These are phyloP conservation scores for Globisporangium okanoganense DNA, from an alignment of 352 stramenopile genomes.

Conservation along the genomic window DNA sequence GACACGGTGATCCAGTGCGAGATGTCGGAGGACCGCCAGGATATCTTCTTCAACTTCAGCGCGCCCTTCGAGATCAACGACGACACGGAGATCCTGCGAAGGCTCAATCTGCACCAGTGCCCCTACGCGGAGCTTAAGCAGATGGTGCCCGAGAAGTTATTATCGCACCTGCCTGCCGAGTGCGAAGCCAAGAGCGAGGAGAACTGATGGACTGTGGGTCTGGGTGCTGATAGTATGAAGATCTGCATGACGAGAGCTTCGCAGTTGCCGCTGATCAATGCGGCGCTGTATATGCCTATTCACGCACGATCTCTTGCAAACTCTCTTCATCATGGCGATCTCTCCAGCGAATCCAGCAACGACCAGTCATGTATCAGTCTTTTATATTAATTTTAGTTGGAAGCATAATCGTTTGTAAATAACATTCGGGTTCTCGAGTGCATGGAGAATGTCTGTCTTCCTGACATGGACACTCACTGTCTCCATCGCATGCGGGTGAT, in stretches of 20 bases:
- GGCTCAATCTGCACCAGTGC: slow-evolving; percentile 88
- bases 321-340: too few species aligned
- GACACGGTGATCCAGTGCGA: slow-evolving; percentile 96
- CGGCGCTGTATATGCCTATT: too few species aligned
- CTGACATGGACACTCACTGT: not conserved
- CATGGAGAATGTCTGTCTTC: too few species aligned
- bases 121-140: slow-evolving; percentile 58
- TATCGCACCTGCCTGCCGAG: slow-evolving; percentile 73
- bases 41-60: slow-evolving; percentile 98
- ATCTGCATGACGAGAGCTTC: not conserved
- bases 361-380: too few species aligned
- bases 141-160: slow-evolving; percentile 70
- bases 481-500: too few species aligned
- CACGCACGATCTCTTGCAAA: too few species aligned
- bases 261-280: not conserved
- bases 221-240: too few species aligned
- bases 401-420: too few species aligned
- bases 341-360: too few species aligned
- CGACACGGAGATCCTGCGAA: slow-evolving; percentile 96
- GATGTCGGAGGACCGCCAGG: slow-evolving; percentile 93
- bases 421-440: too few species aligned
- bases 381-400: too few species aligned
- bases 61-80: slow-evolving; percentile 97
- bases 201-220: slow-evolving; percentile 11
- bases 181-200: slow-evolving; percentile 75